Evolutionary conservation across 1,284 basidiomycete species (phyloP), one percentile per base, ranked within the genome.

Genomic region (Pseudozyma pruni): DNA sequence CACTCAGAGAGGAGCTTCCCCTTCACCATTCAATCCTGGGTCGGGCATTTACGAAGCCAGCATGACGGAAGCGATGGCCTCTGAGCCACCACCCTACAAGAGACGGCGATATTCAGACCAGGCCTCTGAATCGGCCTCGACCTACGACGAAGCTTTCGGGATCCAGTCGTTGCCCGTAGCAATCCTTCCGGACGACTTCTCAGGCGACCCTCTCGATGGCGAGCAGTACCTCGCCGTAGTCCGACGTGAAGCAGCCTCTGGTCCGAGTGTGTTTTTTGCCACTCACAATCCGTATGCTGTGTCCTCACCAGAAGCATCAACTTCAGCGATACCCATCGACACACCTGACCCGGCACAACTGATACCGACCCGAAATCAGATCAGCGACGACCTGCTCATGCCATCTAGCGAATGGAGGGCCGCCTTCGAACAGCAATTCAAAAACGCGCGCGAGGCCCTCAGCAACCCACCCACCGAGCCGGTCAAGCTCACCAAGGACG

Each of bases 221-320:
- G 68, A 67, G 38, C 62, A 77, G 46, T 81, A 81, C 38, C 61
- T 81, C 0, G 79, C 79, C 8, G 56, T 79, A 31, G 79, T 81
- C 17, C 56, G 78, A 56, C 52, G 61, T 3, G 66, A 75, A 49
- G 72, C 72, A 20, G 57, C 57, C 0, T 43, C 58, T 23, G 57
- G 56, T 17, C 72, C 72, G 3, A 39, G 48, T 17, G 39, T 72
- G 29, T 72, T 68, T 16, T 54, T 56, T 14, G 72, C 72, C 6
- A 33, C 56, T 1, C 54, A 58, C 50, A 74, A 76, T 35, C 69
- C 75, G 0, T 76, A 70, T 37, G 72, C 67, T 8, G n/a, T 32
- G 5, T 38, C 32, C 8, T n/a, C 29, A 3, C 6, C 34, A 8
- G 20, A 22, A 34, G 25, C 29, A 5, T 20, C 45, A 5, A n/a